phyloP scores from a whole-genome alignment of 495 filamentous ascomycete genomes.

The Aspergillus affinis region DNA sequence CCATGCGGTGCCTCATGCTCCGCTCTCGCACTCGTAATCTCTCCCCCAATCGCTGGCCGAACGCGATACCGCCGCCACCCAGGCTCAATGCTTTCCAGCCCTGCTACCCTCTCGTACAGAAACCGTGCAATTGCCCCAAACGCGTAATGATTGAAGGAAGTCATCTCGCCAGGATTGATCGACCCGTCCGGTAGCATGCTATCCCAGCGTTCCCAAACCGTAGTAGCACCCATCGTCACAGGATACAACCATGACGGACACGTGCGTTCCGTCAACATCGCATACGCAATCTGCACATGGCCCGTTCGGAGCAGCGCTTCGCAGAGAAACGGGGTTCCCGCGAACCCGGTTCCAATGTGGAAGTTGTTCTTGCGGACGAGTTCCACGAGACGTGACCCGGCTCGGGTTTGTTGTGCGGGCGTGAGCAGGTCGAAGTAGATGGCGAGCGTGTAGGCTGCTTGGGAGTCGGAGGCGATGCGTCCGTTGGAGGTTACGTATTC shows the following conservation, averaged over 20 bases:
- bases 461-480: constrained; percentile 43
- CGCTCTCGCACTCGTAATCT: background rate
- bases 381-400: background rate
- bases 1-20: background rate
- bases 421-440: constrained; percentile 44
- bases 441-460: constrained; percentile 46
- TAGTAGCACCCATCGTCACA: constrained; percentile 50
- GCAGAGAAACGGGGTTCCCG: constrained; percentile 50
- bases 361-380: constrained; percentile 12
- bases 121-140: constrained; percentile 41
- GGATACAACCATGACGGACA: constrained; percentile 55
- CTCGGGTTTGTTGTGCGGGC: background rate
- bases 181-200: constrained; percentile 48
- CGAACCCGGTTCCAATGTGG: constrained; percentile 53
- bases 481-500: constrained; percentile 44
- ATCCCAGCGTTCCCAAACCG: constrained; percentile 60
- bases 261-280: constrained; percentile 36
- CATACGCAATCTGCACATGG: constrained; percentile 28
- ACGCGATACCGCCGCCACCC: constrained; percentile 14
- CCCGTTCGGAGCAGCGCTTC: constrained; percentile 40
- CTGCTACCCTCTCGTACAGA: constrained; percentile 28
- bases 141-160: constrained; percentile 56
- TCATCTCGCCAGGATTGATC: constrained; percentile 54
- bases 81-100: constrained; percentile 11
- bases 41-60: constrained; percentile 6